Percentiles rank a stretch among this genome's conserved stretches.
These are phyloP conservation scores for Naganishia cerealis DNA, from an alignment of 1,284 basidiomycete genomes.

Conservation along the genomic window DNA sequence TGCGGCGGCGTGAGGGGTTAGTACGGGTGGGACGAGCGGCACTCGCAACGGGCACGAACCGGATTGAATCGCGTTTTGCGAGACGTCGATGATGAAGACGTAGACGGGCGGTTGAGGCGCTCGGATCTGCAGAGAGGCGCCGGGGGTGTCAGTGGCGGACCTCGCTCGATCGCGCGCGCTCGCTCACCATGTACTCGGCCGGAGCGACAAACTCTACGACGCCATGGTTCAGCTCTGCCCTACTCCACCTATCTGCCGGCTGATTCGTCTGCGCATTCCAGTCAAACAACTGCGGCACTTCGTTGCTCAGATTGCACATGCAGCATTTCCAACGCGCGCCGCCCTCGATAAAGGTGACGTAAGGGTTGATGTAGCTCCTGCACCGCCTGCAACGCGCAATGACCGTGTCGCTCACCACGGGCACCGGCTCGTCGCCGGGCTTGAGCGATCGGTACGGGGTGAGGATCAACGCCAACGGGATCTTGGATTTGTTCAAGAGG, in stretches of 20 bases:
- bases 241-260: conserved; percentile 90
- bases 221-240: conserved; percentile 88
- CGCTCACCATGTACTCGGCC: conserved; percentile 89
- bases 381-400: conserved; percentile 96
- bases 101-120: conserved; percentile 97
- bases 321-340: conserved; percentile 99
- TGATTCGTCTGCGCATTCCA: conserved; percentile 94
- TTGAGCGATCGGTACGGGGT: conserved; percentile 84
- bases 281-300: conserved; percentile 97
- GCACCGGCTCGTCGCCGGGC: conserved; percentile 66
- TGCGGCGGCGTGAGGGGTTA: conserved; percentile 43
- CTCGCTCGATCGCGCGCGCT: not conserved
- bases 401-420: conserved; percentile 86
- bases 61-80: conserved; percentile 83
- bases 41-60: conserved; percentile 58
- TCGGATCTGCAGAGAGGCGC: conserved; percentile 59
- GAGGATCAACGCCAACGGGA: conserved; percentile 86
- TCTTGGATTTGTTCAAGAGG: conserved; percentile 85
- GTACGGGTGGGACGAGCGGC: no score
- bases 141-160: not conserved
- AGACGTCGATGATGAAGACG: conserved; percentile 95
- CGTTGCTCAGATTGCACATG: conserved; percentile 98
- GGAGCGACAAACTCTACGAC: conserved; percentile 97
- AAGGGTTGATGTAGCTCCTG: conserved; percentile 98
- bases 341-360: conserved; percentile 96